phyloP scores from a whole-genome alignment of 169 alveolate genomes.

The Cryptosporidium baileyi region DNA sequence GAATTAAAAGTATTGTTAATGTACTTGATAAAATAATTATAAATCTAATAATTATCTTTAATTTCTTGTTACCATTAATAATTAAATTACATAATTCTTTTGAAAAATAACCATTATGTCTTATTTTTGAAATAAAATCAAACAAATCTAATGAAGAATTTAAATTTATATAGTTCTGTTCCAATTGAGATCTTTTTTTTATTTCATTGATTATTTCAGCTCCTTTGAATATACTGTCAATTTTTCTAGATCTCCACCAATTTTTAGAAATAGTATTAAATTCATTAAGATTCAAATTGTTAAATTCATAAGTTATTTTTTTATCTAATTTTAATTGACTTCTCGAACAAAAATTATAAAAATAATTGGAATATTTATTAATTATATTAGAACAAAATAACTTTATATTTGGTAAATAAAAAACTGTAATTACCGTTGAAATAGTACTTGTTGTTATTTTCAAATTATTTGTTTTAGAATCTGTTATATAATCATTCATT shows the following conservation, averaged over 20 bases:
- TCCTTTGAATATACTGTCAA: constrained; percentile 57
- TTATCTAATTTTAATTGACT: not conserved
- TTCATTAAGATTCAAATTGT: not conserved
- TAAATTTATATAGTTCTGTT: not conserved
- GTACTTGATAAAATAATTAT: not conserved
- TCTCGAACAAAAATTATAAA: constrained; percentile 35
- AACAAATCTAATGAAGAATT: not conserved
- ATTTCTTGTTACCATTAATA: constrained; percentile 9
- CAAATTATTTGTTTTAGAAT: constrained; percentile 15
- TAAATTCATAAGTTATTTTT: not conserved
- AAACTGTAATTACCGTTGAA: constrained; percentile 41
- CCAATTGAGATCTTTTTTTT: constrained; percentile 25
- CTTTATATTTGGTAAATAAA: constrained; percentile 15
- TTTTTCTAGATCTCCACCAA: constrained; percentile 39
- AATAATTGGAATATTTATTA: not conserved
- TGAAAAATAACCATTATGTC: not conserved
- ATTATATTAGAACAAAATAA: not conserved
- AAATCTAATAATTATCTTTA: not conserved
- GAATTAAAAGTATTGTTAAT: not conserved
- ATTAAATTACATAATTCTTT: constrained; percentile 11
- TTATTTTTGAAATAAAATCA: not conserved
- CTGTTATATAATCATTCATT: not conserved
- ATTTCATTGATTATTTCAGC: constrained; percentile 62
- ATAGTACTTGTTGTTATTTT: constrained; percentile 45
- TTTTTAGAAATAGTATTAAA: constrained; percentile 22